Evolutionary conservation across 2,329 filamentous ascomycete genomes (phyloP), one percentile per base, ranked within the genome.

Genomic region (Simplicillium aogashimaense): DNA sequence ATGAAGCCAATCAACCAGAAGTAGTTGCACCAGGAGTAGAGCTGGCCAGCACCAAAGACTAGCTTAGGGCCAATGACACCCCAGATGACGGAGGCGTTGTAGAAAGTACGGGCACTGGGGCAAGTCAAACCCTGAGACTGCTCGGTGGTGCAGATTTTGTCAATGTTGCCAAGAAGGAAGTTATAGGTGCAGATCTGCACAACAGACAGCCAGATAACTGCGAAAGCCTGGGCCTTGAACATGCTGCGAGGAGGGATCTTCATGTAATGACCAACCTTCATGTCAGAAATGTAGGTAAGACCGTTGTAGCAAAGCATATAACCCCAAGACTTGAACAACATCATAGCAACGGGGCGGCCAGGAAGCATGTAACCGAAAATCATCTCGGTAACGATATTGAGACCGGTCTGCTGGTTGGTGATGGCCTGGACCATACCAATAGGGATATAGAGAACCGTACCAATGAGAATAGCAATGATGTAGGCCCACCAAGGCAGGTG

Each of bases 41-140:
- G 41, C 13, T 64, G 57, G 15, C 57, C 58, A 13, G 48, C 46
- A 10, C 58, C 57, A 38, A 60, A 60, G 29, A 61, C 56, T 35
- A 50, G 47, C 32, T 43, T 48, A 3, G 59, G 59, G 1, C 59
- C 77, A 30, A 78, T 72, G 14, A 74, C 61, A 44, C 74, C 74
- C 74, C 73, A 75, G 39, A 74, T 66, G 4, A 75, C 61, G 4
- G 69, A 72, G 14, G 67, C 68, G n/a, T 70, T 74, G 57, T 73
- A 78, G 53, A 76, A 78, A 0, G 74, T 71, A 15, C 66, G 66
- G 14, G 68, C 69, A 29, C 65, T 63, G 2, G 74, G 74, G 47
- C 74, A 78, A 14, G 59, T 70, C 49, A 74, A 72, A 36, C 67
- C 65, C 45, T 67, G 64, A 3, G 52, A 38, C 44, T 75, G 71